Conservation (phyloP, 202 grass and related monocot genomes). For the Setaria italica region DNA sequence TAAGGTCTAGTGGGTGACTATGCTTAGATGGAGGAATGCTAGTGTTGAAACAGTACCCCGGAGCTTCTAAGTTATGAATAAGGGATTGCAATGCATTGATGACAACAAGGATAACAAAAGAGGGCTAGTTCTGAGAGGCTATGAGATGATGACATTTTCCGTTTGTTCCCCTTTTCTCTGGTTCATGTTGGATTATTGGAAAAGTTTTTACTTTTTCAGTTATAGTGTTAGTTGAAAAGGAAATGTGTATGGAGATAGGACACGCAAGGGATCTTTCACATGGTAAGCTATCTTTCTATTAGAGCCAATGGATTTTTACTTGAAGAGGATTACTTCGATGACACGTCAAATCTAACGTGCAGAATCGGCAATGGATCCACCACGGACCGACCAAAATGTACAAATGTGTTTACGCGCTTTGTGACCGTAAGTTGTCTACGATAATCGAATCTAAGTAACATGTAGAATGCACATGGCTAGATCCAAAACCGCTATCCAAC, state of each 20-base stretch:
- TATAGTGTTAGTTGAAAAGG: no score
- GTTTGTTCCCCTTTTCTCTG: not conserved
- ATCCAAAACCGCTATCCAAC: accelerated
- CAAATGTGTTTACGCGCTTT: accelerated
- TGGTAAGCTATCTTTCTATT: no score
- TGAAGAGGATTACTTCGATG: not conserved
- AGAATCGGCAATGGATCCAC: not conserved
- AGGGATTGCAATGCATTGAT: no score
- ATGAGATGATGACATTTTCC: no score
- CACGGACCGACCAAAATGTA: accelerated
- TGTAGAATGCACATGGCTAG: accelerated
- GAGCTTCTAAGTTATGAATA: not conserved
- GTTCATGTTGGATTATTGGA: not conserved
- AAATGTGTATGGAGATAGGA: no score
- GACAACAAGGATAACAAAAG: no score
- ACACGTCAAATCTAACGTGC: accelerated
- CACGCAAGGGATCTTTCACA: no score
- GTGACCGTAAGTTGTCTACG: accelerated
- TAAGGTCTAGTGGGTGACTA: not conserved
- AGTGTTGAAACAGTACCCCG: no score
- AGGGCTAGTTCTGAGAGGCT: no score
- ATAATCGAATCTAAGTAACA: not conserved
- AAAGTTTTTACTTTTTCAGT: not conserved
- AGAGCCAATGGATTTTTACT: no score
- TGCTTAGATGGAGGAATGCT: not conserved